Conservation (phyloP, 805 yeast species). For the Metschnikowia santaceciliae region DNA sequence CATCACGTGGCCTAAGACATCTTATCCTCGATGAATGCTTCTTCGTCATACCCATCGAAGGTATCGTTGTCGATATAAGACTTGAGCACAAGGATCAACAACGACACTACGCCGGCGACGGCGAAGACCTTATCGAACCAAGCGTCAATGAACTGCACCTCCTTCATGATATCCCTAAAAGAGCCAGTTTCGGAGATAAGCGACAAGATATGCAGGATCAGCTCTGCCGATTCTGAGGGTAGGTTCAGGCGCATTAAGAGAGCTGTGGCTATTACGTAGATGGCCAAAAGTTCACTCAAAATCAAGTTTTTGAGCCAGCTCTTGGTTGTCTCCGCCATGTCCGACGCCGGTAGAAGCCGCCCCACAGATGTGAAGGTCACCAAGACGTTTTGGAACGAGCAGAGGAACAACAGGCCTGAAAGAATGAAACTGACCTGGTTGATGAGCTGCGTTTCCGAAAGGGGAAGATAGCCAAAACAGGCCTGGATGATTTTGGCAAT, state of each 20-base stretch:
- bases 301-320: conserved; percentile 36
- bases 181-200: conserved; percentile 18
- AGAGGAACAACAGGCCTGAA: conserved; percentile 55
- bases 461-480: conserved; percentile 22
- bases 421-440: conserved; percentile 48
- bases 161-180: conserved; percentile 23
- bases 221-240: conserved; percentile 42
- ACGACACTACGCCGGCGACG: conserved; percentile 36
- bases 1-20: conserved; percentile 1
- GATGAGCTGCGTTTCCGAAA: conserved; percentile 38
- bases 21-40: conserved; percentile 27
- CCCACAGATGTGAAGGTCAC: conserved; percentile 55
- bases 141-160: conserved; percentile 45
- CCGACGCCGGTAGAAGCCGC: conserved; percentile 25
- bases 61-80: conserved; percentile 16
- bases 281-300: conserved; percentile 45
- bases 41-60: conserved; percentile 31
- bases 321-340: conserved; percentile 11
- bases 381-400: conserved; percentile 63
- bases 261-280: conserved; percentile 51
- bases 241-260: conserved; percentile 46
- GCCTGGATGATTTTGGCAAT: conserved; percentile 38
- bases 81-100: conserved; percentile 22
- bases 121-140: conserved; percentile 54
- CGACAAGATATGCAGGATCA: conserved; percentile 36